These are phyloP conservation scores for Aureobasidium melanogenum DNA, from an alignment of 2,329 filamentous ascomycete species.

Conservation along the genomic window DNA sequence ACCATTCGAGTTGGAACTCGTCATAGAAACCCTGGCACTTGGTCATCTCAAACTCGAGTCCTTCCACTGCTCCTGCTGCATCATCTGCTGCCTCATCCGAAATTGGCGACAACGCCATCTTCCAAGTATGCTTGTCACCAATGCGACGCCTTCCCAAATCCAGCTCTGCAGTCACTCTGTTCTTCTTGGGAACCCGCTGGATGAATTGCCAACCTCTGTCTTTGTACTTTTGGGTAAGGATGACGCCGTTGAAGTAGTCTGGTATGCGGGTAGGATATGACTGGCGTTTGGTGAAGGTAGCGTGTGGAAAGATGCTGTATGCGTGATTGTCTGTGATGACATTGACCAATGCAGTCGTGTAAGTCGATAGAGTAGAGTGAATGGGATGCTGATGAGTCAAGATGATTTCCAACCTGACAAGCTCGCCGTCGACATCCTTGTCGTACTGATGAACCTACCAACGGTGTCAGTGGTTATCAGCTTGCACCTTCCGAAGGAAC, in stretches of 20 bases:
- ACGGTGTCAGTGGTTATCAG: background rate
- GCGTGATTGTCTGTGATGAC: conserved; percentile 1
- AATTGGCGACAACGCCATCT: background rate
- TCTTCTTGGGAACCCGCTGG: background rate
- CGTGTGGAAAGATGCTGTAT: conserved; percentile 1
- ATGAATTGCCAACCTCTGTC: conserved; percentile 1
- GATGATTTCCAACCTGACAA: conserved; percentile 2
- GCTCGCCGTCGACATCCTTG: background rate
- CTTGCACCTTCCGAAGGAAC: background rate
- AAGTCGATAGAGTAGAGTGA: background rate
- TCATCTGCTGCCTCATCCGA: background rate
- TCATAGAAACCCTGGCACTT: background rate
- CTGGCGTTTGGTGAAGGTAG: background rate
- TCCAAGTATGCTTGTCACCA: conserved; percentile 6
- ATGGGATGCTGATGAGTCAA: background rate
- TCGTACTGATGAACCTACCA: conserved; percentile 6
- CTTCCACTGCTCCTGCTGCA: background rate
- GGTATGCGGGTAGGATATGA: background rate
- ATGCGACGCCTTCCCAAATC: background rate
- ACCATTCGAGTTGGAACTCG: background rate
- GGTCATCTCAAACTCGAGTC: background rate
- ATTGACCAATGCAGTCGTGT: conserved; percentile 9
- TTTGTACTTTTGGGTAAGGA: background rate
- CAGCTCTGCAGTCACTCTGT: background rate
- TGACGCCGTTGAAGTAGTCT: conserved; percentile 7